Evolutionary conservation across 495 filamentous ascomycete species (phyloP), one percentile per base, ranked within the genome.

Genomic region (Penicillium canescens): DNA sequence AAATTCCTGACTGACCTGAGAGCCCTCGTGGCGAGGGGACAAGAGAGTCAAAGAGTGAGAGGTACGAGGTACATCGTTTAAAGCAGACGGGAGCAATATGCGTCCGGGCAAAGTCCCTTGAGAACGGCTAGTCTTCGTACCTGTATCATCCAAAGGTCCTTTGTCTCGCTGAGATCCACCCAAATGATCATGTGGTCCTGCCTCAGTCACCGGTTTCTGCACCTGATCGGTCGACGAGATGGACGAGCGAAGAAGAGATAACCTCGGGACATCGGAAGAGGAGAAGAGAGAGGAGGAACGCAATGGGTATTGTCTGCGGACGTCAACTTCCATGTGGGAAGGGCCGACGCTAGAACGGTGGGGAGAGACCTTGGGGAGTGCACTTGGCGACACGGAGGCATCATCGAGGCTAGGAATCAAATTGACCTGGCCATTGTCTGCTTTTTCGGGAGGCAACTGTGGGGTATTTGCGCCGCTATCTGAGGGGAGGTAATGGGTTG

Each of bases 401-500:
- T 70, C 66, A 58, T 70, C 68, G 38, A 66, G 59, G 36, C 51
- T 50, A 40, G 68, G 58, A 28, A 61, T 73, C 52, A 65, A 42
- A 49, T 56, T 60, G 44, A 65, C 61, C 41, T 63, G 64, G 35
- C 54, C 65, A 72, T 72, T 63, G 46, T 71, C 57, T 37, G 64
- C 64, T 53, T 58, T 59, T 41, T 65, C 61, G 38, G 79, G 73
- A 43, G 69, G 74, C 39, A 80, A 67, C 57, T 75, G 73, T 54
- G 82, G 80, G 60, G 79, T 75, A 61, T 59, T 71, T 42, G 67
- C 66, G 57, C 64, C 72, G 58, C 70, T 79, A 50, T 80, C 79
- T 39, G 78, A 74, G 38, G 70, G 71, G 0, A 78, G 66, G 60
- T 85, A 86, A 53, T 82, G 78, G 2, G 82, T 84, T 39, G 83